Percentiles rank a stretch among this genome's conserved stretches.
Evolutionary conservation across 2,329 filamentous ascomycete species (phyloP).

Genomic region (Colletotrichum sp.): DNA sequence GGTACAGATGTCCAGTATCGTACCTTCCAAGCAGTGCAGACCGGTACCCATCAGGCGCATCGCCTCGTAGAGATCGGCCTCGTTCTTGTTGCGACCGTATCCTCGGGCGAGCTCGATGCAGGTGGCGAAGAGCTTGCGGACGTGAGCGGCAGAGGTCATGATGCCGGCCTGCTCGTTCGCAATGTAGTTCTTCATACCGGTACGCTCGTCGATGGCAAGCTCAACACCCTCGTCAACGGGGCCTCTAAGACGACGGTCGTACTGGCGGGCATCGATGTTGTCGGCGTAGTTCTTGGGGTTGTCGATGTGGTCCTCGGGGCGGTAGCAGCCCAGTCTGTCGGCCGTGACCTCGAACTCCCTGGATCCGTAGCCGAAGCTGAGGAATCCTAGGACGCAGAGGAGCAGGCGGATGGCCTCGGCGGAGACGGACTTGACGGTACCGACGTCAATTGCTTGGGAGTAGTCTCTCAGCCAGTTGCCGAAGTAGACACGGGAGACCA

Average conservation of each 20-base stretch:
- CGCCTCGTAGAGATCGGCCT: constrained; percentile 85
- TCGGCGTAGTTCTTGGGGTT: constrained; percentile 80
- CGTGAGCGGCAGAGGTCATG: constrained; percentile 80
- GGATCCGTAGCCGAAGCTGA: constrained; percentile 85
- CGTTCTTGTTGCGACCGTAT: constrained; percentile 69
- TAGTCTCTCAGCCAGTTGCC: constrained; percentile 96
- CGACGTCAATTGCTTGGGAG: constrained; percentile 91
- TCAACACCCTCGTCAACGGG: constrained; percentile 81
- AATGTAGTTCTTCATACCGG: constrained; percentile 93
- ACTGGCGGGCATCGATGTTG: constrained; percentile 82
- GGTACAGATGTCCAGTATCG: constrained; percentile 14
- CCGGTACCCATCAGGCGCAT: constrained; percentile 86
- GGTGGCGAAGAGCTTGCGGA: constrained; percentile 73
- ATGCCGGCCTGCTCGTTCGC: constrained; percentile 81
- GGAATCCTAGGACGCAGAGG: constrained; percentile 87
- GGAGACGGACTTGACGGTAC: constrained; percentile 88
- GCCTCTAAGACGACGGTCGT: constrained; percentile 80
- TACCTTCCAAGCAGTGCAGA: constrained; percentile 84
- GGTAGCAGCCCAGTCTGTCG: constrained; percentile 80
- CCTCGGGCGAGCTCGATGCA: constrained; percentile 82
- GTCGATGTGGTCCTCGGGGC: constrained; percentile 85
- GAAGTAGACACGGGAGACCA: constrained; percentile 90
- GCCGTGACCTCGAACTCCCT: constrained; percentile 85
- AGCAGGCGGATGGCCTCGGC: constrained; percentile 90
- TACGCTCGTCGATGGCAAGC: constrained; percentile 73